phyloP scores from a whole-genome alignment of 306 rosid genomes.

The Vachellia pachyceras region DNA sequence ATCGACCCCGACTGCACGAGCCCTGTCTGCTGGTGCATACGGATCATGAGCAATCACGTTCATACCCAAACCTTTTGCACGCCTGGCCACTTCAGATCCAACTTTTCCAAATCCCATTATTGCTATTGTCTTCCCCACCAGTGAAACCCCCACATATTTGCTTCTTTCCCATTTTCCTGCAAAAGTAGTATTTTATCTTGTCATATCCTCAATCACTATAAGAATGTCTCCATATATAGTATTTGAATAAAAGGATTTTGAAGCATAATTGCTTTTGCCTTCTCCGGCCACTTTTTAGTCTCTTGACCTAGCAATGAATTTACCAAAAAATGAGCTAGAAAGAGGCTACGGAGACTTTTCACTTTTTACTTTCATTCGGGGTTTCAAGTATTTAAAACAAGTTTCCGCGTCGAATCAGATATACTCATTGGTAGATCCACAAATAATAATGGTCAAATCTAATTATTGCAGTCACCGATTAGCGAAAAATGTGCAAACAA shows the following conservation, averaged over 20 bases:
- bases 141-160: slow-evolving; percentile 77
- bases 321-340: neutral
- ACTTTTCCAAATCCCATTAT: slow-evolving; percentile 86
- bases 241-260: neutral
- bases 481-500: neutral
- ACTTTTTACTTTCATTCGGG: slow-evolving; percentile 4
- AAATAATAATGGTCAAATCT: neutral
- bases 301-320: neutral
- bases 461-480: neutral
- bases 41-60: slow-evolving; percentile 75
- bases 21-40: slow-evolving; percentile 70
- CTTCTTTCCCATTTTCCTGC: slow-evolving; percentile 72
- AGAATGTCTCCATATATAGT: neutral
- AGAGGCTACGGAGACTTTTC: neutral
- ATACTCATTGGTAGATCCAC: slow-evolving; percentile 8
- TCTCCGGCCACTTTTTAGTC: neutral
- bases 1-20: slow-evolving; percentile 68
- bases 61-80: slow-evolving; percentile 81
- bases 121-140: slow-evolving; percentile 77
- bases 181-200: neutral
- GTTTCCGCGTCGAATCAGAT: neutral
- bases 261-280: neutral
- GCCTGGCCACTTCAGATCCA: slow-evolving; percentile 74
- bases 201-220: neutral
- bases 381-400: neutral